Percentiles rank a stretch among this genome's conserved stretches.
These are phyloP conservation scores for Saccharomycopsis phalli DNA, from an alignment of 1,139 yeast genomes.

Conservation along the genomic window DNA sequence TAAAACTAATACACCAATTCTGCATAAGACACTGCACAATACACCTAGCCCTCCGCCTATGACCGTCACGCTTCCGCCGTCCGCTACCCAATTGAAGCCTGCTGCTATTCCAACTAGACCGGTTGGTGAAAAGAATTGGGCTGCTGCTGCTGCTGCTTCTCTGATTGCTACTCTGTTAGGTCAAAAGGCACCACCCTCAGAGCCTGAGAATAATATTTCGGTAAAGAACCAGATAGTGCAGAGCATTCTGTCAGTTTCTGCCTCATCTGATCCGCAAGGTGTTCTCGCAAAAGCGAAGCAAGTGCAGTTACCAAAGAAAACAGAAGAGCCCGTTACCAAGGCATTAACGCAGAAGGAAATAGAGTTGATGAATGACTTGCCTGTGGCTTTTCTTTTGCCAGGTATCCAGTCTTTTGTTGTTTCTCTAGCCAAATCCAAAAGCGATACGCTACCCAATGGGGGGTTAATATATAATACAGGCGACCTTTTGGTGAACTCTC, in stretches of 20 bases:
- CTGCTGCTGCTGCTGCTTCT: slow-evolving; percentile 54
- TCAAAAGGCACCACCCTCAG: slow-evolving; percentile 1
- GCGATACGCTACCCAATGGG: no score
- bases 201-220: not conserved
- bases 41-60: not conserved
- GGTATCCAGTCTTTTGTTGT: slow-evolving; percentile 62
- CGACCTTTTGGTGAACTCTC: slow-evolving; percentile 29
- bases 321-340: slow-evolving; percentile 20
- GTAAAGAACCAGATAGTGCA: not conserved
- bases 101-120: slow-evolving; percentile 61
- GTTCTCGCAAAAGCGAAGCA: no score
- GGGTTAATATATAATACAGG: no score
- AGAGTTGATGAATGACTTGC: slow-evolving; percentile 31
- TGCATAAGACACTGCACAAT: slow-evolving; percentile 5
- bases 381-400: slow-evolving; percentile 39
- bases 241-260: no score
- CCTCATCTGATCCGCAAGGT: no score
- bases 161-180: not conserved
- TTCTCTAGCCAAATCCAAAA: slow-evolving; percentile 35
- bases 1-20: slow-evolving; percentile 18
- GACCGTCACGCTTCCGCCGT: slow-evolving; percentile 8
- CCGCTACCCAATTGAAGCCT: slow-evolving; percentile 48
- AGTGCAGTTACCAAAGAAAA: not conserved
- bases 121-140: slow-evolving; percentile 60
- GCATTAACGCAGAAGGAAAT: slow-evolving; percentile 23